Percentiles rank a stretch among this genome's conserved stretches.
Conservation (phyloP, 495 filamentous ascomycete genomes). For the Aspergillus indologenus region DNA sequence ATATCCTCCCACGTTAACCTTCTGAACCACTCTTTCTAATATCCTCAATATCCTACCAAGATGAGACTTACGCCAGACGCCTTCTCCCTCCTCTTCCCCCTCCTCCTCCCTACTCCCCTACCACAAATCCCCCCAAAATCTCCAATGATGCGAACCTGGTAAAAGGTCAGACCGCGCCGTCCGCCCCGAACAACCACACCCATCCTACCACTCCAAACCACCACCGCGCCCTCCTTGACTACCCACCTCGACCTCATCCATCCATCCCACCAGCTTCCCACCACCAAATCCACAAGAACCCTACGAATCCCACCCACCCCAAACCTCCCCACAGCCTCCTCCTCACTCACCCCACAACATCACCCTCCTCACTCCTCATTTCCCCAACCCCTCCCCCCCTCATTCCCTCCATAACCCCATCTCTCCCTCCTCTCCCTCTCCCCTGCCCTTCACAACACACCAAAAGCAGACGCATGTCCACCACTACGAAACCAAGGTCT, state of each 20-base stretch:
- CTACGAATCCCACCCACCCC: conserved; percentile 16
- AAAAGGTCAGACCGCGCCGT: conserved; percentile 59
- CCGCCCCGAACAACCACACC: not conserved
- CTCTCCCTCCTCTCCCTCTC: not conserved
- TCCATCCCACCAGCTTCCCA: not conserved
- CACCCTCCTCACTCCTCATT: no score
- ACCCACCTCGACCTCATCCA: not conserved
- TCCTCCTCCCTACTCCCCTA: not conserved
- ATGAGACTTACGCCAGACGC: no score
- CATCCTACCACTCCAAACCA: not conserved
- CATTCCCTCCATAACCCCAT: no score
- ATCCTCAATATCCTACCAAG: no score
- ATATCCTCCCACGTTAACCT: no score
- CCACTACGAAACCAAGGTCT: conserved; percentile 24
- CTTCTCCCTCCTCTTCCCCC: not conserved
- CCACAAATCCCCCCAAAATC: conserved; percentile 6
- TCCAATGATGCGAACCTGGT: conserved; percentile 60
- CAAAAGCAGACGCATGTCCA: conserved; percentile 31
- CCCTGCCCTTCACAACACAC: conserved; percentile 1
- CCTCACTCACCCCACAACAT: conserved; percentile 4
- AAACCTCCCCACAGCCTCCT: conserved; percentile 2
- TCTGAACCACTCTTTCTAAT: no score
- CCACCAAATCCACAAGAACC: not conserved
- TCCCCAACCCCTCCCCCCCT: no score
- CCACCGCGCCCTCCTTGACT: no score